Evolutionary conservation across 73 alveolate genomes (phyloP).

Genomic region (Uronychia binucleata): DNA sequence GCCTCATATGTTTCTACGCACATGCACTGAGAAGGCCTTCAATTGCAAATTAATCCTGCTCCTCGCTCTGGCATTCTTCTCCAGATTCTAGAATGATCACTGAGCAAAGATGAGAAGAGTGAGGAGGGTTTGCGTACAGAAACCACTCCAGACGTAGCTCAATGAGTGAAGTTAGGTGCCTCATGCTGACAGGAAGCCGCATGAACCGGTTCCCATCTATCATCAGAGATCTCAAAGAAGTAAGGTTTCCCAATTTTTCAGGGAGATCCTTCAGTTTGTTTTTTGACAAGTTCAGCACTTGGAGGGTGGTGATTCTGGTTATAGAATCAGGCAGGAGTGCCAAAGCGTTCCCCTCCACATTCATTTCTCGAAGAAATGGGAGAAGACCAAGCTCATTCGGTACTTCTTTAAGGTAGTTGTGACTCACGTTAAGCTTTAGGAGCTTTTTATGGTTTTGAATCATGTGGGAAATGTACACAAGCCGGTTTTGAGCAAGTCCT

Average conservation of each 20-base stretch:
- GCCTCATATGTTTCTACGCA: no score
- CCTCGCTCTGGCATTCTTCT: conserved; percentile 48
- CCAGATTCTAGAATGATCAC: neutral
- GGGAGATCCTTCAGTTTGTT: conserved; percentile 42
- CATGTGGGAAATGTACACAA: neutral
- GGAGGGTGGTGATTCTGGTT: conserved; percentile 3
- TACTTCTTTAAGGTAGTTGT: conserved; percentile 16
- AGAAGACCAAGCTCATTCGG: conserved; percentile 38
- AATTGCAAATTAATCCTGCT: neutral
- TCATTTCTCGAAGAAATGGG: conserved; percentile 8
- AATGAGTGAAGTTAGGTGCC: conserved; percentile 9
- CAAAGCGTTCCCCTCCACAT: conserved; percentile 16
- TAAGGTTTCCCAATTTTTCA: conserved; percentile 33
- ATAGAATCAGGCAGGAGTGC: conserved; percentile 20
- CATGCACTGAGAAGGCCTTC: no score
- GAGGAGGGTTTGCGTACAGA: conserved; percentile 62
- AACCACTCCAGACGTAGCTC: conserved; percentile 72
- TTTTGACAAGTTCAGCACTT: conserved; percentile 29
- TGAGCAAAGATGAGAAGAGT: conserved; percentile 38
- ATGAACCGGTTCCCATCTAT: conserved; percentile 66
- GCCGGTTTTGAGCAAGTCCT: neutral
- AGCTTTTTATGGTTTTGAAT: neutral
- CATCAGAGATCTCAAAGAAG: conserved; percentile 41
- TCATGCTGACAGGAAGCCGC: conserved; percentile 51
- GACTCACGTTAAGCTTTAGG: neutral